These are phyloP conservation scores for Aquilaria yunnanensis DNA, from an alignment of 345 rosid species.

Conservation along the genomic window DNA sequence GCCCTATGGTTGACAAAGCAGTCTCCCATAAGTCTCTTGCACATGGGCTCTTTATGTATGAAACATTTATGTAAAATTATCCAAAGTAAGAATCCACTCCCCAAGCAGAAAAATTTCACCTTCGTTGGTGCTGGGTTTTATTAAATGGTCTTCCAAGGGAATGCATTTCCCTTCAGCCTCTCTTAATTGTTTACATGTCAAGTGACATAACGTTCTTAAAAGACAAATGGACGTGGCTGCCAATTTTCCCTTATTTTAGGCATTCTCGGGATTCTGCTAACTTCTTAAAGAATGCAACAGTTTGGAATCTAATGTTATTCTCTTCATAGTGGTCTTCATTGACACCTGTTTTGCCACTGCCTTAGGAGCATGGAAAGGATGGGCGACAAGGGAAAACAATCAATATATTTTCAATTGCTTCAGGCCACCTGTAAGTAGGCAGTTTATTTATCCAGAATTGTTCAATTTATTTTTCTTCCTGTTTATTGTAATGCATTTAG, in stretches of 20 bases:
- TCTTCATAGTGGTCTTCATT: conserved; percentile 7
- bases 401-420: conserved; percentile 92
- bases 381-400: conserved; percentile 75
- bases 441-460: conserved; percentile 11
- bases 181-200: neutral
- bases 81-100: too few species aligned
- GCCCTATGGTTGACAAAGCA: too few species aligned
- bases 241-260: too few species aligned
- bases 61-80: too few species aligned
- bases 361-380: conserved; percentile 57
- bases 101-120: too few species aligned
- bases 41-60: too few species aligned
- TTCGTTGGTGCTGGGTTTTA: too few species aligned
- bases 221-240: too few species aligned
- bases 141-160: neutral
- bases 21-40: too few species aligned
- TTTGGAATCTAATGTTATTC: neutral
- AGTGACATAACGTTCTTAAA: too few species aligned
- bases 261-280: neutral
- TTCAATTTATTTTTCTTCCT: neutral
- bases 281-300: too few species aligned
- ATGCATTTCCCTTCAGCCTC: neutral
- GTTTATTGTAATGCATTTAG: neutral
- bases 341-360: conserved; percentile 14
- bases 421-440: conserved; percentile 92